phyloP scores from a whole-genome alignment of 2,329 filamentous ascomycete species.

The Hypomyces rosellus region DNA sequence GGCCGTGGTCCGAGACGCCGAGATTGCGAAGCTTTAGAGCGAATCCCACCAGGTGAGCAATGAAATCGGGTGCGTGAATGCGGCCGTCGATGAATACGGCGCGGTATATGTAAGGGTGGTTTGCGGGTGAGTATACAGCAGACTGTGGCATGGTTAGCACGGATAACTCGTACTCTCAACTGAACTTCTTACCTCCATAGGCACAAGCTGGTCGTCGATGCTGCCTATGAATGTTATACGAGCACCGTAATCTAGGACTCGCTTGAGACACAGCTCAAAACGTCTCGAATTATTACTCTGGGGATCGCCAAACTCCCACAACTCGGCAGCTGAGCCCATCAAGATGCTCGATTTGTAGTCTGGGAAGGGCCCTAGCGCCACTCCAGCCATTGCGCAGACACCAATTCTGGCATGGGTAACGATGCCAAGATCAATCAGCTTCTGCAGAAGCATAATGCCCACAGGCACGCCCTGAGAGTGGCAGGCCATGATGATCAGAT shows the following conservation, averaged over 20 bases:
- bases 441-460: conserved; percentile 83
- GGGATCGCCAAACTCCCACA: conserved; percentile 87
- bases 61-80: conserved; percentile 87
- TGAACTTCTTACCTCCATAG: conserved; percentile 61
- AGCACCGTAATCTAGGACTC: conserved; percentile 70
- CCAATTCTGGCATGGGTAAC: conserved; percentile 72
- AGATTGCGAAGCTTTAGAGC: conserved; percentile 90
- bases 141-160: conserved; percentile 45
- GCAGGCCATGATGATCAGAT: conserved; percentile 86
- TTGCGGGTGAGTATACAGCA: conserved; percentile 76
- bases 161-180: too few relatives aligned
- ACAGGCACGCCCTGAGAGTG: conserved; percentile 96
- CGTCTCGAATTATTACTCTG: conserved; percentile 75
- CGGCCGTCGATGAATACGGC: conserved; percentile 95
- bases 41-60: conserved; percentile 88
- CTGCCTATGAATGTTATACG: conserved; percentile 85
- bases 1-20: conserved; percentile 84
- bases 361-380: conserved; percentile 86
- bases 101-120: conserved; percentile 88
- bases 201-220: conserved; percentile 94
- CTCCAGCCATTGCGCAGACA: conserved; percentile 83
- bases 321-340: conserved; percentile 83
- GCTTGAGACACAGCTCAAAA: conserved; percentile 69
- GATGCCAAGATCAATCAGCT: conserved; percentile 84
- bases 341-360: conserved; percentile 88